These are phyloP conservation scores for Xerocomus spinulosus DNA, from an alignment of 768 basidiomycete genomes.

Conservation along the genomic window DNA sequence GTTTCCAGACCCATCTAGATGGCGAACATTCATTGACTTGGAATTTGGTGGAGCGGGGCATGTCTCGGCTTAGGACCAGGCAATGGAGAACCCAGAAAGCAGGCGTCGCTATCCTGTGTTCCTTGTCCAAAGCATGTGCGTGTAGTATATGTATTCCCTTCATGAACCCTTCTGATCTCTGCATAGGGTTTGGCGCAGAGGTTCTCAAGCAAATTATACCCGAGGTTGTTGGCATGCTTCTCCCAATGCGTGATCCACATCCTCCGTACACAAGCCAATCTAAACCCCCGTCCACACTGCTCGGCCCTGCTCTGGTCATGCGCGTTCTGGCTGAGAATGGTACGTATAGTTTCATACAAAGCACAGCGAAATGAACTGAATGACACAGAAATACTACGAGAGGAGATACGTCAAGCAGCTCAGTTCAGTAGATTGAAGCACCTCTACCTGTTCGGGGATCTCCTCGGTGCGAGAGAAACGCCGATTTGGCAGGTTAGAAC, in stretches of 20 bases:
- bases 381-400: conserved; percentile 14
- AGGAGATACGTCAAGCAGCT: conserved; percentile 13
- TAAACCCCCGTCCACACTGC: conserved; percentile 6
- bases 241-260: conserved; percentile 3
- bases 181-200: conserved; percentile 11
- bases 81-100: conserved; percentile 13
- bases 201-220: conserved; percentile 6
- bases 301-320: conserved; percentile 14
- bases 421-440: conserved; percentile 16
- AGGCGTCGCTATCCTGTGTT: conserved; percentile 16
- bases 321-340: conserved; percentile 12
- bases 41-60: conserved; percentile 12
- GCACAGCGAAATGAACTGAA: neutral
- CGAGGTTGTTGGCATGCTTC: conserved; percentile 11
- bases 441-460: conserved; percentile 12
- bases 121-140: conserved; percentile 15
- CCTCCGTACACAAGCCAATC: neutral
- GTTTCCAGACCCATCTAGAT: neutral
- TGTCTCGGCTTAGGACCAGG: conserved; percentile 6
- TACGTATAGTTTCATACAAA: neutral
- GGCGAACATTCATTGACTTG: conserved; percentile 4
- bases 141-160: neutral
- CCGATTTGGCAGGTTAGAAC: conserved; percentile 9
- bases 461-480: conserved; percentile 4
- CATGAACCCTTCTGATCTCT: neutral